Evolutionary conservation across 2,329 filamentous ascomycete species (phyloP), one percentile per base, ranked within the genome.

Genomic region (Fusarium papillatum): DNA sequence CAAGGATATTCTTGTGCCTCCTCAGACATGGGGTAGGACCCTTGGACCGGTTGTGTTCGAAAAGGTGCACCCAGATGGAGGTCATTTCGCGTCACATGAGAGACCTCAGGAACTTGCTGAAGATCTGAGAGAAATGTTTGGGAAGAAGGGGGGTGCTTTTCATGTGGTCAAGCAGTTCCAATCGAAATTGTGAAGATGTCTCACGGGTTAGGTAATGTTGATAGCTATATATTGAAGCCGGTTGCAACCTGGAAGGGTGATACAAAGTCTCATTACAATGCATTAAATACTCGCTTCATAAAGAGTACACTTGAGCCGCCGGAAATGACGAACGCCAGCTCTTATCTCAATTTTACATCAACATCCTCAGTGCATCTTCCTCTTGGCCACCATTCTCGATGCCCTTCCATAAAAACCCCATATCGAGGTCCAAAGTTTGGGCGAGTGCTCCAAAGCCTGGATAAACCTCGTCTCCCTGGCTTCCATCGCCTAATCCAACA

Each of bases 31-130:
- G 90, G 87, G 85, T 0, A 84, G 85, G n/a, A 91, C 90, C 0
- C 80, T 94, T 10, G 93, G 91, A 5, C 85, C 88, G 0, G 86
- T 94, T 0, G 92, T 93, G 0, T 91, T 89, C 63, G 88, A 92
- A 75, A 85, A 83, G 19, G 77, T 82, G 8, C 87, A 90, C 62
- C 81, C 86, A 2, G 84, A 84, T 10, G 90, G 90, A 0, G 91
- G 91, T 0, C 91, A 93, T 80, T 93, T 93, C 78, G 90, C 90
- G 2, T 88, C 91, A 0, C 89, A 87, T 76, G 91, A 93, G 81
- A 83, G 83, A 26, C 91, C 91, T 0, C 84, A 89, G 26, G 82
- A 85, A 7, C 82, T 93, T 29, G 88, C 84, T 0, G 82, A 81
- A 4, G 91, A 93, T 79, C 71, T 93, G 66, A 84, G 84, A 73